Evolutionary conservation across 345 rosid genomes (phyloP).

Genomic region (Salix dunnii): DNA sequence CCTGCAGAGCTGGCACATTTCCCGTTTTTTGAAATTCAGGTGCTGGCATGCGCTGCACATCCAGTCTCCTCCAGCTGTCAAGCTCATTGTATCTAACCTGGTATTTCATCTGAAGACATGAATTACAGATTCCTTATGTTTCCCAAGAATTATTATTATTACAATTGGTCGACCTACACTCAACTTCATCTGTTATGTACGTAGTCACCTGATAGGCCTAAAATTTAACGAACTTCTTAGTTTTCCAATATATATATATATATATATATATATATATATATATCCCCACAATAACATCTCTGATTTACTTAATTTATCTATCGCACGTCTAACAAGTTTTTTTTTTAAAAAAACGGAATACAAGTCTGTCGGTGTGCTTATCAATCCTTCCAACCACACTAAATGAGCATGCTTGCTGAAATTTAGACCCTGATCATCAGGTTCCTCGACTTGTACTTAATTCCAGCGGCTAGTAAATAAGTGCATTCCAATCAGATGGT

Average conservation of each 20-base stretch:
- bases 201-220: not conserved
- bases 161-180: not conserved
- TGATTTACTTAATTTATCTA: too few relatives aligned
- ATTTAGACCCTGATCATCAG: not conserved
- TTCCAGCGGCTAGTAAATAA: not conserved
- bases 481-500: not conserved
- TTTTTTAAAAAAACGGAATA: not conserved
- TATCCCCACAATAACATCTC: too few relatives aligned
- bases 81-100: constrained; percentile 50
- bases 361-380: not conserved
- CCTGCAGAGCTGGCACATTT: constrained; percentile 64
- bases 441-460: not conserved
- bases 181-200: not conserved
- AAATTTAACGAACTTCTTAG: not conserved
- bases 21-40: constrained; percentile 73
- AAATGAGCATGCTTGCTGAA: not conserved
- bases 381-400: not conserved
- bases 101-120: not conserved
- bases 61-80: constrained; percentile 80
- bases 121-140: not conserved
- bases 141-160: not conserved
- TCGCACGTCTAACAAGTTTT: not conserved
- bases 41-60: constrained; percentile 73
- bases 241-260: not conserved
- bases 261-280: too few relatives aligned